Conservation (phyloP, 257 asterid genomes). For the Cynanchum wilfordii region DNA sequence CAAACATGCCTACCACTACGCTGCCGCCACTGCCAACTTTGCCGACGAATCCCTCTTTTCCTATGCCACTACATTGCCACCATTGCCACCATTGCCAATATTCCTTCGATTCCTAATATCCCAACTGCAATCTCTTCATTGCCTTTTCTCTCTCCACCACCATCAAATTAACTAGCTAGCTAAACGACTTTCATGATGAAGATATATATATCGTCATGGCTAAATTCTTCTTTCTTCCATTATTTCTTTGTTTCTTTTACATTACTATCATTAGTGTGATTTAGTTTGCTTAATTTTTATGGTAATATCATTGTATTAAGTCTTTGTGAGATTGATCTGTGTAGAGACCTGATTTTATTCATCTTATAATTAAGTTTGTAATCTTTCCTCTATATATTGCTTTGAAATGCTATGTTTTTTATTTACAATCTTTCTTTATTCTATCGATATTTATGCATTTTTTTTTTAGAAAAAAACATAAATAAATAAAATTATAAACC, state of each 20-base stretch:
- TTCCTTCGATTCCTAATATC: conserved; percentile 11
- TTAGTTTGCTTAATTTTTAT: too few species aligned
- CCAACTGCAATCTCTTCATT: conserved; percentile 28
- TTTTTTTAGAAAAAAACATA: too few species aligned
- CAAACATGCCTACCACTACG: too few species aligned
- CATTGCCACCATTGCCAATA: conserved; percentile 3
- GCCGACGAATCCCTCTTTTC: conserved; percentile 13
- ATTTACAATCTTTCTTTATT: too few species aligned
- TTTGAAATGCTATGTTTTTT: too few species aligned
- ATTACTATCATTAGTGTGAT: neutral
- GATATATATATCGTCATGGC: neutral
- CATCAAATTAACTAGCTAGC: too few species aligned
- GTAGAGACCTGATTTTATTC: neutral
- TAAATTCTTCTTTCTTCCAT: neutral
- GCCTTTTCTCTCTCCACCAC: conserved; percentile 32
- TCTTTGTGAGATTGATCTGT: neutral
- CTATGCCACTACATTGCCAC: neutral
- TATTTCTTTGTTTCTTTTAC: too few species aligned
- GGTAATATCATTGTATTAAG: neutral
- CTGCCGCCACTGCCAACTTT: too few species aligned
- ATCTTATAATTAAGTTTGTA: neutral
- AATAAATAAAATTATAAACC: too few species aligned
- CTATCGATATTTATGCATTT: too few species aligned
- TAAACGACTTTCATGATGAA: too few species aligned
- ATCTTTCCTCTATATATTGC: neutral